phyloP scores from a whole-genome alignment of 305 asterid genomes.

The Rubia tinctorum region DNA sequence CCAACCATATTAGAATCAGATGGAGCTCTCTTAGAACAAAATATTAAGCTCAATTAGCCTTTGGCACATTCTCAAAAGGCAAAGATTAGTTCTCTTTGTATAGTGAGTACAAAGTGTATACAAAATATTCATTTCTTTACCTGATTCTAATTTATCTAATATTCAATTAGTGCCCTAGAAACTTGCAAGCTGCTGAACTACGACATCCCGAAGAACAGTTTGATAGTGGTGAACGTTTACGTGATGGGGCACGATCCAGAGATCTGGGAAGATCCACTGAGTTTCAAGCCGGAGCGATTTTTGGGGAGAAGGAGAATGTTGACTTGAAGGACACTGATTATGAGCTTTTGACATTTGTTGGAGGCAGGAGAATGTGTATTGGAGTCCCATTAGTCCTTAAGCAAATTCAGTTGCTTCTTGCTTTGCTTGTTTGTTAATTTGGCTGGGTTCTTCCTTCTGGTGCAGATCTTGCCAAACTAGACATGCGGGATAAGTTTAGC shows the following conservation, averaged over 20 bases:
- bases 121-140: too few species aligned
- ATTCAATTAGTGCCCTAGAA: conserved; percentile 13
- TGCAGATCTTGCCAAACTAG: neutral
- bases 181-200: conserved; percentile 10
- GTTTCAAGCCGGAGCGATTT: conserved; percentile 9
- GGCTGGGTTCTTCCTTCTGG: conserved; percentile 12
- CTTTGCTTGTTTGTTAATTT: conserved; percentile 6
- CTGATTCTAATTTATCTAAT: too few species aligned
- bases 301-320: neutral
- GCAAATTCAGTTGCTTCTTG: conserved; percentile 13
- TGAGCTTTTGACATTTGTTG: conserved; percentile 15
- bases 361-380: conserved; percentile 15
- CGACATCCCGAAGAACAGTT: conserved; percentile 3
- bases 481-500: conserved; percentile 12
- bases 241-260: conserved; percentile 4
- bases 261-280: conserved; percentile 11
- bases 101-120: too few species aligned
- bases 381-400: conserved; percentile 9
- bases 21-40: too few species aligned
- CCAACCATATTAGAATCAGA: too few species aligned
- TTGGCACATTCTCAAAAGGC: too few species aligned
- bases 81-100: too few species aligned
- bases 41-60: too few species aligned
- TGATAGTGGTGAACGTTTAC: neutral
- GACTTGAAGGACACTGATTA: conserved; percentile 10